A percentile compares a stretch with the other conserved stretches of the same genome.
Conservation (phyloP, 2,329 filamentous ascomycete genomes). For the Fusarium sp. region DNA sequence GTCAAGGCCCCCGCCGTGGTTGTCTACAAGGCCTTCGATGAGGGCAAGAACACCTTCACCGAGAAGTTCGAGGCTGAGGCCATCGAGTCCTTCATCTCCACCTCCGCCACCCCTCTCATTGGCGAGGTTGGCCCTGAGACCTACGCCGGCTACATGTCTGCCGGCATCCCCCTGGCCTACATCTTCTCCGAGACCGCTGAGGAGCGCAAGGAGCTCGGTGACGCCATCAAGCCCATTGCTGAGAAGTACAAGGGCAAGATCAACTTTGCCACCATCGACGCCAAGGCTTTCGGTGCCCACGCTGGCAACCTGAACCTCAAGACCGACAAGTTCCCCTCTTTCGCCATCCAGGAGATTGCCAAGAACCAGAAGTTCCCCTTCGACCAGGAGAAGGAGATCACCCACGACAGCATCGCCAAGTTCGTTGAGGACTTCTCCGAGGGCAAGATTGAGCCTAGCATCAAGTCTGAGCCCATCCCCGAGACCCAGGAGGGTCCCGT, state of each 20-base stretch:
- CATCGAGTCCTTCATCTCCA: constrained; percentile 87
- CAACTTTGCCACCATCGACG: constrained; percentile 98
- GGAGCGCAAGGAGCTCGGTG: constrained; percentile 84
- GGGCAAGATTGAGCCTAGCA: constrained; percentile 92
- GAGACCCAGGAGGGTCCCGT: constrained; percentile 93
- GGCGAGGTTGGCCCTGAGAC: constrained; percentile 98
- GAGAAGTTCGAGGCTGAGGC: constrained; percentile 83
- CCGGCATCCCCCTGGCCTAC: constrained; percentile 93
- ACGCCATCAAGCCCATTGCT: constrained; percentile 85
- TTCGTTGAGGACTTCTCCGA: constrained; percentile 88
- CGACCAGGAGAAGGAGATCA: constrained; percentile 85
- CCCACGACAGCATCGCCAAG: constrained; percentile 74
- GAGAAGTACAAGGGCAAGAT: constrained; percentile 93
- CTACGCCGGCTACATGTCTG: constrained; percentile 93
- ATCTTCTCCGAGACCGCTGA: constrained; percentile 95
- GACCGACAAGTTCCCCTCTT: constrained; percentile 93
- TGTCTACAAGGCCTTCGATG: constrained; percentile 97
- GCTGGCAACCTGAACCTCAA: constrained; percentile 97
- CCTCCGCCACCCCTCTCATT: constrained; percentile 86
- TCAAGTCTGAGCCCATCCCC: constrained; percentile 98
- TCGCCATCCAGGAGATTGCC: constrained; percentile 94
- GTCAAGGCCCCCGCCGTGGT: constrained; percentile 89
- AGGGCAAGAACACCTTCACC: constrained; percentile 88
- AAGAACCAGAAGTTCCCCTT: constrained; percentile 99
- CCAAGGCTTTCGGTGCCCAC: constrained; percentile 92